Conservation (phyloP, 192 early-diverging fungal species). For the Martensiomyces pterosporus region DNA sequence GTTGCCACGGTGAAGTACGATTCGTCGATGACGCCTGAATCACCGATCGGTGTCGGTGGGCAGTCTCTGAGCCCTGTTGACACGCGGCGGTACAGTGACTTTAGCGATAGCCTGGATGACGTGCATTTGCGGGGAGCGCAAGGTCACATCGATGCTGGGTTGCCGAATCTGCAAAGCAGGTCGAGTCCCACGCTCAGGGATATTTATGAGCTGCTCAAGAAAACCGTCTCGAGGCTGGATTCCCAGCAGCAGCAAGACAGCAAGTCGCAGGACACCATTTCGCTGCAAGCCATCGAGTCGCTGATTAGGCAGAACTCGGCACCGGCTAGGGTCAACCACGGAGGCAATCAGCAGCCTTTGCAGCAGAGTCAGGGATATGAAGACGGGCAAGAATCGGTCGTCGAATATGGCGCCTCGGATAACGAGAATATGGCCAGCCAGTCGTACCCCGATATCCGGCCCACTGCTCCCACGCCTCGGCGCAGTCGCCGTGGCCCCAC, state of each 20-base stretch:
- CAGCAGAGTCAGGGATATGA: no score
- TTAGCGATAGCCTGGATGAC: no score
- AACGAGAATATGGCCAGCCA: no score
- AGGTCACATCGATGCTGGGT: no score
- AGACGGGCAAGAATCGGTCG: no score
- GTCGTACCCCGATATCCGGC: constrained; percentile 9
- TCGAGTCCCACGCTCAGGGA: constrained; percentile 35
- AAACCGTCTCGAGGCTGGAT: constrained; percentile 6
- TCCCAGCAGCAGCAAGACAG: background rate
- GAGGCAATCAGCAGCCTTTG: no score
- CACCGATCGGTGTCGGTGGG: background rate
- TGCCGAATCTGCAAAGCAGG: no score
- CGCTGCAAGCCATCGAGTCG: background rate
- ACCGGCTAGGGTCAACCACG: background rate
- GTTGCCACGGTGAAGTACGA: constrained; percentile 18
- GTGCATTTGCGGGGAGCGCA: no score
- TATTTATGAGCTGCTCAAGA: constrained; percentile 39
- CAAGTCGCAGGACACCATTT: background rate
- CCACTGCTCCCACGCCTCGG: constrained; percentile 40
- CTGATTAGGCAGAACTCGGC: background rate
- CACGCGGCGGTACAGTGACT: no score
- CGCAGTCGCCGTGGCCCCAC: constrained; percentile 19
- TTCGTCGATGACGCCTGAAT: constrained; percentile 12
- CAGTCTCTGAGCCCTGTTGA: no score
- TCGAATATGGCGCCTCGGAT: no score